Percentiles rank a stretch among this genome's conserved stretches.
phyloP scores from a whole-genome alignment of 306 rosid species.

The cucumber (Cucumis sativus) region DNA sequence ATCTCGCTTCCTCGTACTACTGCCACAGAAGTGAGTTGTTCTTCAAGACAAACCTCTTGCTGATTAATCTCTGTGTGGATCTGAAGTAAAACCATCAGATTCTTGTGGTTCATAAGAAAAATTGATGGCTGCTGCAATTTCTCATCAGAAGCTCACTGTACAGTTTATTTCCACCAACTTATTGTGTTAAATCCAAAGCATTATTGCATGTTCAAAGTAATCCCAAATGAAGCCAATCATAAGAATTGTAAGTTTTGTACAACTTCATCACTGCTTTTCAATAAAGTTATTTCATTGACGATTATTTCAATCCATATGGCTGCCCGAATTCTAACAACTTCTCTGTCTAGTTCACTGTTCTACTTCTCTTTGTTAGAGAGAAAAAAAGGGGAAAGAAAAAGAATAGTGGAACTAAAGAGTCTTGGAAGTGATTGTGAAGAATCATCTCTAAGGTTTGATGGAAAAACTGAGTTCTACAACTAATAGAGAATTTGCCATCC shows the following conservation, averaged over 20 bases:
- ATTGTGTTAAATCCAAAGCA: slow-evolving; percentile 1
- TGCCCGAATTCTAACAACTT: not conserved
- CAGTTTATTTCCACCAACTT: not conserved
- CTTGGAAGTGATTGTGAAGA: not conserved
- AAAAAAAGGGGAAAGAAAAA: no score
- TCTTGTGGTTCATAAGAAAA: not conserved
- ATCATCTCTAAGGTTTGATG: not conserved
- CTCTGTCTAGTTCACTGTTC: not conserved
- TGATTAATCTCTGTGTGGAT: not conserved
- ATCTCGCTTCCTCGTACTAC: not conserved
- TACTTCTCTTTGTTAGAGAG: not conserved
- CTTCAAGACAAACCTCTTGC: not conserved
- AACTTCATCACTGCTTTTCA: not conserved
- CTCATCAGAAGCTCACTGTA: not conserved
- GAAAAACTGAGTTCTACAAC: not conserved
- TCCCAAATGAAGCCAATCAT: not conserved
- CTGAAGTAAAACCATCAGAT: not conserved
- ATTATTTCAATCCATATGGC: not conserved
- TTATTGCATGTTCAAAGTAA: not conserved
- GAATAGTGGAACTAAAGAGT: not conserved
- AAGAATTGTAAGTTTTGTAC: not conserved
- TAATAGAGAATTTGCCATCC: not conserved
- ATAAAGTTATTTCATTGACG: not conserved
- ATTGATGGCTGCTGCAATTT: not conserved
- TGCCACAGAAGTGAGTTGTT: not conserved